Evolutionary conservation across 2,329 filamentous ascomycete genomes (phyloP).

Genomic region (Davidsoniella neocaledoniae): DNA sequence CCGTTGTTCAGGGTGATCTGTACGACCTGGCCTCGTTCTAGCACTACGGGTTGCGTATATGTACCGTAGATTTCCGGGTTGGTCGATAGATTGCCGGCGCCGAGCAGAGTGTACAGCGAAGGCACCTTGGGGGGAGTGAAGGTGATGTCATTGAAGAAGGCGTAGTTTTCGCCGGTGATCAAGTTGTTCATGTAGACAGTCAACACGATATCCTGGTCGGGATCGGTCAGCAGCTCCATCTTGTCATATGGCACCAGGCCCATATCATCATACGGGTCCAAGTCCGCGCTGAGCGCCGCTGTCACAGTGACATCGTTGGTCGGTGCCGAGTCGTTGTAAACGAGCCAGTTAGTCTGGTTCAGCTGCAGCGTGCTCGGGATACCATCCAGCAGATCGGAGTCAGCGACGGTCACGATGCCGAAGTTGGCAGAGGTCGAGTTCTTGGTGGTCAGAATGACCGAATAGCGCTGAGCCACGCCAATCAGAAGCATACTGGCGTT

Average conservation of each 20-base stretch:
- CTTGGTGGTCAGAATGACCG: slow-evolving; percentile 30
- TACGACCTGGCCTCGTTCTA: slow-evolving; percentile 35
- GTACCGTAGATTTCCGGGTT: slow-evolving; percentile 34
- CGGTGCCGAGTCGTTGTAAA: slow-evolving; percentile 17
- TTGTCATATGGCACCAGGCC: slow-evolving; percentile 36
- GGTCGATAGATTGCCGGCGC: slow-evolving; percentile 28
- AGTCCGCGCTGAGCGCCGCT: slow-evolving; percentile 24
- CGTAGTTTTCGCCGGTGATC: slow-evolving; percentile 37
- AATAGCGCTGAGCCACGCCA: slow-evolving; percentile 31
- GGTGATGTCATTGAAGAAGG: slow-evolving; percentile 45
- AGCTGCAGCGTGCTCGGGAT: slow-evolving; percentile 35
- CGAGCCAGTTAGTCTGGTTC: slow-evolving; percentile 23
- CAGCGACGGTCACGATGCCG: slow-evolving; percentile 21
- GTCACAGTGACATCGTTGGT: slow-evolving; percentile 15
- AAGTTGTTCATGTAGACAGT: slow-evolving; percentile 35
- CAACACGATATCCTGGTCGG: slow-evolving; percentile 33
- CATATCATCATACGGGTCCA: slow-evolving; percentile 39
- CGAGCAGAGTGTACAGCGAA: slow-evolving; percentile 49
- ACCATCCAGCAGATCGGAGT: slow-evolving; percentile 17
- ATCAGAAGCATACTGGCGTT: slow-evolving; percentile 29
- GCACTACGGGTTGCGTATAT: slow-evolving; percentile 33
- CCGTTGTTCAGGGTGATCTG: slow-evolving; percentile 44
- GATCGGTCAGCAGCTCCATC: slow-evolving; percentile 28
- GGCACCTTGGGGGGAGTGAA: slow-evolving; percentile 50
- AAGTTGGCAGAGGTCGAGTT: slow-evolving; percentile 29